These are phyloP conservation scores for Aspergillus tubingensis DNA, from an alignment of 2,329 filamentous ascomycete species.

Conservation along the genomic window DNA sequence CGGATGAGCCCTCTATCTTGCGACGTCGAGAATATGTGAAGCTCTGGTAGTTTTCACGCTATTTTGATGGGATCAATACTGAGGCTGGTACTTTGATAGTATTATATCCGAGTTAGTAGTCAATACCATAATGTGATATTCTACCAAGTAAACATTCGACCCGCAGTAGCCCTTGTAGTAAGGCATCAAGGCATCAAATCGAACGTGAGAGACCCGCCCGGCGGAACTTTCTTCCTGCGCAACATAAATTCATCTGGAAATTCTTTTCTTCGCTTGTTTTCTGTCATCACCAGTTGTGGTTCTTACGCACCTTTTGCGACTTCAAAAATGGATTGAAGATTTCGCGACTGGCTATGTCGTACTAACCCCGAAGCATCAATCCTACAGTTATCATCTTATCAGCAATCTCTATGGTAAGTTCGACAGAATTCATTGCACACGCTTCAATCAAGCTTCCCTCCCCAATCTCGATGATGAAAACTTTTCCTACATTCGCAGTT, in stretches of 20 bases:
- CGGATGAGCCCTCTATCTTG: not conserved
- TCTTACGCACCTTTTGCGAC: not conserved
- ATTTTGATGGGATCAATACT: not conserved
- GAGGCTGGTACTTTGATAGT: constrained; percentile 7
- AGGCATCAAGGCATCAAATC: not conserved
- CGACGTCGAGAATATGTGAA: not conserved
- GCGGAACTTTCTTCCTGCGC: not conserved
- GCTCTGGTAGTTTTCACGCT: constrained; percentile 7
- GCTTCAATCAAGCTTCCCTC: not conserved
- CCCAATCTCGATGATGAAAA: constrained; percentile 41
- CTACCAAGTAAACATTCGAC: not conserved
- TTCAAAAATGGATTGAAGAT: not conserved
- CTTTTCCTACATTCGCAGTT: constrained; percentile 46
- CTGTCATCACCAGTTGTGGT: not conserved
- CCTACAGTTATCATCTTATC: no score
- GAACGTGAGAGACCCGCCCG: not conserved
- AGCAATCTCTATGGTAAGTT: not conserved
- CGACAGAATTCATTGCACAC: no score
- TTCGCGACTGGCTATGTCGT: not conserved
- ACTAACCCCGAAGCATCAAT: not conserved
- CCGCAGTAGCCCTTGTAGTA: not conserved
- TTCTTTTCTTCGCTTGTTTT: constrained; percentile 1
- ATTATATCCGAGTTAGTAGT: not conserved
- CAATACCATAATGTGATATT: not conserved
- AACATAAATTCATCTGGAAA: not conserved